A percentile compares a stretch with the other conserved stretches of the same genome.
Evolutionary conservation across 2,329 filamentous ascomycete genomes (phyloP).

Genomic region (Fusarium buxicola): DNA sequence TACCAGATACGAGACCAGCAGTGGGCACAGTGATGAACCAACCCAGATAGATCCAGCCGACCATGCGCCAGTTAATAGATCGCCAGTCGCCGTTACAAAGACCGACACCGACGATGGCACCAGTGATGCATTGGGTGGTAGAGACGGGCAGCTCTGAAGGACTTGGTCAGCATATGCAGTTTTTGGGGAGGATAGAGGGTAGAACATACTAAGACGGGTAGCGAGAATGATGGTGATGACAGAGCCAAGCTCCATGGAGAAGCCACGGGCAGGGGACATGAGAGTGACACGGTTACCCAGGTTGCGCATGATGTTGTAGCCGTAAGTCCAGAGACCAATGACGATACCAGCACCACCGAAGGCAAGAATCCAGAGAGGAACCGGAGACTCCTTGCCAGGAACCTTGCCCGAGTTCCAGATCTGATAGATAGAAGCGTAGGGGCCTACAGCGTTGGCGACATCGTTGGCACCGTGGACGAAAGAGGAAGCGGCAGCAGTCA

Average conservation of each 20-base stretch:
- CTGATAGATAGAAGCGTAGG: conserved; percentile 71
- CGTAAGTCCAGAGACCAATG: conserved; percentile 69
- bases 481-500: conserved; percentile 71
- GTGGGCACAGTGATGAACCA: conserved; percentile 71
- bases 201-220: conserved; percentile 64
- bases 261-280: conserved; percentile 70
- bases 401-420: conserved; percentile 66
- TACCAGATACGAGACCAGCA: conserved; percentile 67
- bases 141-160: conserved; percentile 67
- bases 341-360: conserved; percentile 65
- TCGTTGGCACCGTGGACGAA: conserved; percentile 77
- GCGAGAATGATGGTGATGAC: conserved; percentile 73
- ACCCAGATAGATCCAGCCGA: conserved; percentile 68
- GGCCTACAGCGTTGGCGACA: conserved; percentile 71
- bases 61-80: conserved; percentile 72
- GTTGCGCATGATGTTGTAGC: conserved; percentile 73
- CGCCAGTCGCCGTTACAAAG: conserved; percentile 69
- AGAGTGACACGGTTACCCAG: conserved; percentile 72
- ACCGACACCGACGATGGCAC: conserved; percentile 71
- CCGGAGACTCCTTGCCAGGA: conserved; percentile 56
- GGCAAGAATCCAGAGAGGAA: conserved; percentile 70
- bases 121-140: conserved; percentile 73
- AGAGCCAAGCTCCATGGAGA: conserved; percentile 70
- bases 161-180: conserved; percentile 11
- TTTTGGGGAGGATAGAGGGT: background rate